Base-by-base conservation (phyloP, 2,329 filamentous ascomycete genomes). In the Pestalotiopsis sp. region DNA sequence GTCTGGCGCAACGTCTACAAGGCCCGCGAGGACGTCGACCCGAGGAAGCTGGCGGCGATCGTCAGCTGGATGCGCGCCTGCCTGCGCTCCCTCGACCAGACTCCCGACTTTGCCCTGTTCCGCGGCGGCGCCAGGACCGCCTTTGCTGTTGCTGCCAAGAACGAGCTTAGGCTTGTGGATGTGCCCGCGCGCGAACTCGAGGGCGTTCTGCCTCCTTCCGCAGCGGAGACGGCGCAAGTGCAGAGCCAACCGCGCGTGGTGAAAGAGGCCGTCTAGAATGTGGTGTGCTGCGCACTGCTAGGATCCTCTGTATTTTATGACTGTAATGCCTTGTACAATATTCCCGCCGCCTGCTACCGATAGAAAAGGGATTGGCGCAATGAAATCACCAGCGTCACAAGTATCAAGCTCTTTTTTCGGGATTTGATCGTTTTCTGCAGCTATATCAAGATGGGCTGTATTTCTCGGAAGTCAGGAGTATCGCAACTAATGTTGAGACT, bases 1-100 rank as follows among this genome's bases (percentile, higher is more conserved):
- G 85, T 99, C 62, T 99, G 96, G 96, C 88, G 96, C 76, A 98
- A 98, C 80, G 78, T 99, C 68, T 97, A 94, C 85, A 94, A 95
- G 83, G 93, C 89, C 25, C 75, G 78, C 49, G 80, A 82, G 62
- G 84, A 87, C 69, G 81, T 84, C 17, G 86, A 90, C 71, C 79
- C 84, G 45, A 79, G 86, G 66, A 74, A 79, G 36, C 78, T 90
- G 63, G 84, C 87, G 2, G 86, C 86, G 65, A 81, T 89, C 61
- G 87, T 89, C 25, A 83, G 83, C 40, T 90, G 86, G 86, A 87
- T 90, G 81, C 81, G 88, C 57, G 79, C 80, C 23, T 80, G 80
- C 31, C 73, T 89, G 60, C 79, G 79, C 69, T 79, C 82, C 68
- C 78, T 90, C 62, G 87, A 89, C 75, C 80, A 80, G 70, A 82